Evolutionary conservation across 305 asterid species (phyloP).

Genomic region (Solanum aculeatissimum): DNA sequence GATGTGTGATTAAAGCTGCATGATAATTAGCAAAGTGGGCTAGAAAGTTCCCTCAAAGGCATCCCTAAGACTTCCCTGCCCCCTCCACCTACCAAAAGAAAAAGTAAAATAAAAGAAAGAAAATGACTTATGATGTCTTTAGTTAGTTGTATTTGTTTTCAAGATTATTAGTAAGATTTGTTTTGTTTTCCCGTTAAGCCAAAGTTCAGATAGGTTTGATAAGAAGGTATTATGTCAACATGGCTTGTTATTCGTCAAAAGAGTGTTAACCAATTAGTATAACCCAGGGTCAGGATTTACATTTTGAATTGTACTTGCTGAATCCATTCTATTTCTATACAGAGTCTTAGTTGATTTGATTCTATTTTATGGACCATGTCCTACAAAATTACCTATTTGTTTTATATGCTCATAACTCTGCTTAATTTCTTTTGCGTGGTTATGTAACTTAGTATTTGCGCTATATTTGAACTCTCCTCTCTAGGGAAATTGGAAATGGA

Average conservation of each 20-base stretch:
- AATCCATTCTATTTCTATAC: background rate
- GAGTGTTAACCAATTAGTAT: background rate
- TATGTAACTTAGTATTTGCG: background rate
- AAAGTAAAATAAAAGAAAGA: background rate
- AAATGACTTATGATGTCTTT: background rate
- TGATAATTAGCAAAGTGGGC: background rate
- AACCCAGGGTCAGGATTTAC: background rate
- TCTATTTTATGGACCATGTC: background rate
- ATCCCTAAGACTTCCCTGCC: background rate
- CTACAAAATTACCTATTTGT: background rate
- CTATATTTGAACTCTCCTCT: slow-evolving; percentile 1
- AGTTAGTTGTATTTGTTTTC: background rate
- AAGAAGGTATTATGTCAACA: background rate
- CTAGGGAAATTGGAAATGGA: slow-evolving; percentile 88
- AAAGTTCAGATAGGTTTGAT: background rate
- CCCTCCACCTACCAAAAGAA: background rate
- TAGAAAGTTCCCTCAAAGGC: background rate
- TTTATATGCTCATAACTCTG: background rate
- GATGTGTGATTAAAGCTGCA: background rate
- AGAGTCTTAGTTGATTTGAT: background rate
- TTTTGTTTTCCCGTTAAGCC: background rate
- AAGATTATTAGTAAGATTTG: background rate
- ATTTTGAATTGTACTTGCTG: background rate
- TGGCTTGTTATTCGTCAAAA: background rate
- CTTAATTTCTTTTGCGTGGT: background rate